Percentiles rank a stretch among this genome's conserved stretches.
phyloP scores from a whole-genome alignment of 495 filamentous ascomycete species.

The Aspergillus homomorphus region DNA sequence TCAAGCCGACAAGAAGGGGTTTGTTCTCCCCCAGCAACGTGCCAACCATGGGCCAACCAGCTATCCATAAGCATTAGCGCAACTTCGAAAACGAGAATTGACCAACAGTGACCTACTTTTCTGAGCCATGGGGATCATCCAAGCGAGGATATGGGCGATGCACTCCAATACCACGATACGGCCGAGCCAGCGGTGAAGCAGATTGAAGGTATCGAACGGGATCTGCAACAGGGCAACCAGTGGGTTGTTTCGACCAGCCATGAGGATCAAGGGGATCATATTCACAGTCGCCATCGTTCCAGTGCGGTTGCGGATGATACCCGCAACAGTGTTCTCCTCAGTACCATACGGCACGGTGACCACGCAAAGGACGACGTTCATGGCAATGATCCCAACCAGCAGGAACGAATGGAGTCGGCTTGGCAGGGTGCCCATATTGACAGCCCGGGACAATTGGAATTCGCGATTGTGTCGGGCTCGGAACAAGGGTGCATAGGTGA shows the following conservation, averaged over 20 bases:
- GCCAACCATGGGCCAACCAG: conserved; percentile 60
- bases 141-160: conserved; percentile 60
- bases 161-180: conserved; percentile 67
- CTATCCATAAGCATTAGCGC: conserved; percentile 24
- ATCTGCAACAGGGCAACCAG: conserved; percentile 62
- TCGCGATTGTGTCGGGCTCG: conserved; percentile 82
- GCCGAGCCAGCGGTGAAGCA: conserved; percentile 76
- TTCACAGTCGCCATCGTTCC: conserved; percentile 75
- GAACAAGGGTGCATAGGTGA: conserved; percentile 83
- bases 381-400: conserved; percentile 65
- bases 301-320: conserved; percentile 65
- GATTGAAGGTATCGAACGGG: conserved; percentile 74
- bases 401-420: conserved; percentile 77
- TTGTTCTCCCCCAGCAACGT: conserved; percentile 44
- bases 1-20: conserved; percentile 57
- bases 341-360: conserved; percentile 60
- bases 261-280: conserved; percentile 69
- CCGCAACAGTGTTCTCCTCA: conserved; percentile 43
- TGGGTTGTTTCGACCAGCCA: conserved; percentile 69
- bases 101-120: conserved; percentile 34
- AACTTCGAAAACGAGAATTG: background rate
- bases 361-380: conserved; percentile 76
- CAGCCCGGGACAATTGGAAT: conserved; percentile 68
- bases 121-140: conserved; percentile 66
- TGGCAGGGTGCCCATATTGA: conserved; percentile 84